These are phyloP conservation scores for Orbilia blumenaviensis DNA, from an alignment of 2,329 filamentous ascomycete species.

Conservation along the genomic window DNA sequence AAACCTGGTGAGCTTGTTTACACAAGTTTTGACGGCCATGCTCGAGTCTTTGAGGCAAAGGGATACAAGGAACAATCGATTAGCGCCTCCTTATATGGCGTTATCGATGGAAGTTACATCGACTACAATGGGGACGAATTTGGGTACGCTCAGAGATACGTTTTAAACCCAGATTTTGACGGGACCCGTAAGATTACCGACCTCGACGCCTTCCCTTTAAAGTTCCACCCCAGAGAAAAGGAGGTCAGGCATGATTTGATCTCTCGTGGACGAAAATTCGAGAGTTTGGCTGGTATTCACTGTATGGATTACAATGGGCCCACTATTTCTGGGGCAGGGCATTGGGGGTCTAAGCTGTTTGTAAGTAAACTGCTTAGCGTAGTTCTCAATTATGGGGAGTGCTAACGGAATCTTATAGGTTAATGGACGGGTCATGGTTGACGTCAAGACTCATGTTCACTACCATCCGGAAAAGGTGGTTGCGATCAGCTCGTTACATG, in stretches of 20 bases:
- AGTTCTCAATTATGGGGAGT: slow-evolving; percentile 55
- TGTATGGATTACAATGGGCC: slow-evolving; percentile 64
- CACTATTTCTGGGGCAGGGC: slow-evolving; percentile 46
- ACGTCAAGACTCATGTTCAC: slow-evolving; percentile 60
- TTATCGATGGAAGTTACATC: slow-evolving; percentile 62
- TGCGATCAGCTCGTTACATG: slow-evolving; percentile 19
- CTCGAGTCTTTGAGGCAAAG: slow-evolving; percentile 59
- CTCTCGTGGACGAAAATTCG: slow-evolving; percentile 64
- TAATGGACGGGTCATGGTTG: slow-evolving; percentile 60
- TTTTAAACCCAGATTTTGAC: slow-evolving; percentile 62
- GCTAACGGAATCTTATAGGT: slow-evolving; percentile 56
- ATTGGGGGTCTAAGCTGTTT: slow-evolving; percentile 52
- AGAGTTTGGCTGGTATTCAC: slow-evolving; percentile 64
- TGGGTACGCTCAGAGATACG: slow-evolving; percentile 61
- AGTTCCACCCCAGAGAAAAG: slow-evolving; percentile 62
- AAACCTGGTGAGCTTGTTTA: slow-evolving; percentile 64
- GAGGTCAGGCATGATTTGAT: slow-evolving; percentile 60
- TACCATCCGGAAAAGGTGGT: slow-evolving; percentile 44
- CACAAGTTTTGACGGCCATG: slow-evolving; percentile 61
- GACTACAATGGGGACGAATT: slow-evolving; percentile 66
- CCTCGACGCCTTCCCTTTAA: slow-evolving; percentile 63
- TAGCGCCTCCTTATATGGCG: slow-evolving; percentile 60
- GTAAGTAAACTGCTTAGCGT: slow-evolving; percentile 31
- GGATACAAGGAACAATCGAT: slow-evolving; percentile 58
- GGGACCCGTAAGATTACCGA: slow-evolving; percentile 64